A percentile compares a stretch with the other conserved stretches of the same genome.
Conservation (phyloP, 768 basidiomycete genomes). For the Piloderma croceum region DNA sequence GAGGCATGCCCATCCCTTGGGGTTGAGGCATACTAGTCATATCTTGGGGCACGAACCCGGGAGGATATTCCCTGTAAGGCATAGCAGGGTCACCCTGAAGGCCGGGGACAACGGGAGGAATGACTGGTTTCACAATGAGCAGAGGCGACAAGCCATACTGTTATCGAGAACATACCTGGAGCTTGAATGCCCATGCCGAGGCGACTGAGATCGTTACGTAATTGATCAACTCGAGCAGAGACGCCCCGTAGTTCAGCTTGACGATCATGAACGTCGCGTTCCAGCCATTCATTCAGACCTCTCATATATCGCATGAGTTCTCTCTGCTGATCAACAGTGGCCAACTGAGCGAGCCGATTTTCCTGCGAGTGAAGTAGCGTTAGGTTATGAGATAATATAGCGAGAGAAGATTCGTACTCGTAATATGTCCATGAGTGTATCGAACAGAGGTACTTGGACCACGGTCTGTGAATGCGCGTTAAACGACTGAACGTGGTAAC, state of each 20-base stretch:
- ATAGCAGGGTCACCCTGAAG: conserved; percentile 3
- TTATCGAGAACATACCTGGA: conserved; percentile 28
- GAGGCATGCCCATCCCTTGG: not conserved
- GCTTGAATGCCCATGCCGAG: conserved; percentile 34
- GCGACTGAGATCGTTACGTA: conserved; percentile 38
- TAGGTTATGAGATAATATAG: too few species aligned
- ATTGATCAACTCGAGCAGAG: conserved; percentile 50
- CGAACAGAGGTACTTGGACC: conserved; percentile 61
- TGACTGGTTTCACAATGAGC: conserved; percentile 26
- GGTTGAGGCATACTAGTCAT: not conserved
- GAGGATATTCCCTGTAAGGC: conserved; percentile 9
- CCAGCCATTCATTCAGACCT: conserved; percentile 73
- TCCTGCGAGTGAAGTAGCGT: too few species aligned
- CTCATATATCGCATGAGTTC: conserved; percentile 78
- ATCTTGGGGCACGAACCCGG: conserved; percentile 16
- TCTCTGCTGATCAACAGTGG: conserved; percentile 72
- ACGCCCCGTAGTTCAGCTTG: conserved; percentile 68
- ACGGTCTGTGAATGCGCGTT: conserved; percentile 38
- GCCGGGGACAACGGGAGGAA: conserved; percentile 29
- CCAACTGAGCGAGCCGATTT: conserved; percentile 67
- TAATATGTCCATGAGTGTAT: conserved; percentile 64
- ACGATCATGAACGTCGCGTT: conserved; percentile 71
- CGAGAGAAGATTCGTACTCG: conserved; percentile 52
- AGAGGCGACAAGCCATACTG: too few species aligned
- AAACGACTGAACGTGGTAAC: too few species aligned